Evolutionary conservation across 2,329 filamentous ascomycete genomes (phyloP), one percentile per base, ranked within the genome.

Genomic region (Chrysosphaeria jannelii): DNA sequence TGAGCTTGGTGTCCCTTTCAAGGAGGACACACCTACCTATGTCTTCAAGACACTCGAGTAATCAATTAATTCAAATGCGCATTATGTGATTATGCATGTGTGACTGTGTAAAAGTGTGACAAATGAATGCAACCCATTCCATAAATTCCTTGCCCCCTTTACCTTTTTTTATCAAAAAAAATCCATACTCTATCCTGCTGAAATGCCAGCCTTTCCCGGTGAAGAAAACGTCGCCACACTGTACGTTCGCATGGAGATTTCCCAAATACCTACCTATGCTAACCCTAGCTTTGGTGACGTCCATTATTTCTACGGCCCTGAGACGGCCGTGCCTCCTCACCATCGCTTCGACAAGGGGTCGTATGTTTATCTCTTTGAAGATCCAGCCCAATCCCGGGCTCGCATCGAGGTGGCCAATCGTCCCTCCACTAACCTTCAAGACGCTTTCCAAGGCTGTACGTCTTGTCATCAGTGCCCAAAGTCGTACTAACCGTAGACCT

Each of bases 1-100:
- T 35, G 81, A 93, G 57, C 63, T 91, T 9, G 81, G 81, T 37
- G 81, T 93, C 28, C 79, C 81, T 17, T 93, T 91, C 44, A 45
- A 62, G 35, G 58, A 60, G 43, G 56, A 57, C 35, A 44, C 46
- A 9, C 53, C 67, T 42, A 53, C 41, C 33, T 68, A 53, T 45
- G 52, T 47, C 34, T 62, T 81, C 50, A 76, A 76, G 60, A 41
- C 51, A 28, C 34, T 37, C 30, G 40, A 42, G 27, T 44, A 45
- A 30, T 47, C 39, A 35, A 25, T 5, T n/a, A n/a, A n/a, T n/a
- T n/a, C n/a, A n/a, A n/a, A n/a, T n/a, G n/a, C n/a, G n/a, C n/a
- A n/a, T n/a, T n/a, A n/a, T n/a, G n/a, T n/a, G n/a, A n/a, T n/a
- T n/a, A n/a, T n/a, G n/a, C n/a, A n/a, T n/a, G n/a, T n/a, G n/a